Base-by-base conservation (phyloP, 163 green algal species). In the Chlamydomonas reinhardtii region DNA sequence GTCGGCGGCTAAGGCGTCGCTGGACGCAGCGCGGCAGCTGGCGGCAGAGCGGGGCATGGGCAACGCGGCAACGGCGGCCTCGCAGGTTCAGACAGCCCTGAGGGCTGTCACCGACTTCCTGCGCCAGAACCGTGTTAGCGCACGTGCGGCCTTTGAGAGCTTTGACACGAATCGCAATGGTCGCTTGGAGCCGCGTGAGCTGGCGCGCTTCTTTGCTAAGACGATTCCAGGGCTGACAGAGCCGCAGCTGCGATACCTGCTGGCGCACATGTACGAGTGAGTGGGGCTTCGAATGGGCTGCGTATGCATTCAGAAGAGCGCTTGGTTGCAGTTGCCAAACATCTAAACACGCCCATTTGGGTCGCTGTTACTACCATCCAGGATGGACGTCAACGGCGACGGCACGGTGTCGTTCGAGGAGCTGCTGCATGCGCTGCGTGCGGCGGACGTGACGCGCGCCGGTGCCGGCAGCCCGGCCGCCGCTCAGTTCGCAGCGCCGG, bases 111-210 rank as follows among this genome's bases (percentile, higher is more conserved):
- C 79, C 1, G 79, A 77, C 69, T 77, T 69, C 69, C 79, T 86
- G 16, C 79, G 79, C 16, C 32, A 34, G 54, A 78, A 72, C 54
- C 79, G 54, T n/a, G 85, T 70, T 56, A 31, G 37, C 62, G 62
- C 82, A 1, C 20, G n/a, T 16, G 15, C 64, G 11, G 54, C 39
- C n/a, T 90, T 90, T 54, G 32, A 76, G 12, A 66, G 68, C 39
- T 88, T 79, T 66, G 87, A 91, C 74, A 31, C 70, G 14, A 79
- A 85, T n/a, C 31, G 75, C 65, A 86, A 85, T 39, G 81, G 81
- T 19, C 73, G 80, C 17, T 69, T 91, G 43, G 87, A 91, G 39
- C 87, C 87, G 19, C 19, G 20, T 8, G 86, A 90, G 78, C 72
- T 90, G 72, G 65, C 73, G 24, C 68, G 39, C 37, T 83, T 90